These are phyloP conservation scores for Cercospora sp. DNA, from an alignment of 2,329 filamentous ascomycete species.

Conservation along the genomic window DNA sequence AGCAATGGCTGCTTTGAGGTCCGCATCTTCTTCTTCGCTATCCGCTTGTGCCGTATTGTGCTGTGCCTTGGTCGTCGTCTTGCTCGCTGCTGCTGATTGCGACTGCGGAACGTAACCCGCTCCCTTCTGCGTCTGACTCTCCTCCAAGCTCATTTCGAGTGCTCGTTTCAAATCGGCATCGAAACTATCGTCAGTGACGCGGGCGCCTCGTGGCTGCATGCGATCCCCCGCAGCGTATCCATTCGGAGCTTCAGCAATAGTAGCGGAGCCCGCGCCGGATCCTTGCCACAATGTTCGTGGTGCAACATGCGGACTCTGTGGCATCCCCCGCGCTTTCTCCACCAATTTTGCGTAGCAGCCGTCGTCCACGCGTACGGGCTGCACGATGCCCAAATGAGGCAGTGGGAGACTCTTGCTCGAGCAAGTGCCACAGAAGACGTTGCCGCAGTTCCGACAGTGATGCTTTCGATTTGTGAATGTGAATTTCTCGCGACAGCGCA, in stretches of 20 bases:
- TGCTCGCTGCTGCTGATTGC: slow-evolving; percentile 19
- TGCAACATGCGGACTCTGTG: slow-evolving; percentile 32
- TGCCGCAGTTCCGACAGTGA: slow-evolving; percentile 96
- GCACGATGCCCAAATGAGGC: slow-evolving; percentile 87
- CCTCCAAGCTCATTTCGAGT: slow-evolving; percentile 94
- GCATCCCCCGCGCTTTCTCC: slow-evolving; percentile 60
- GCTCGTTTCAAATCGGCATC: slow-evolving; percentile 94
- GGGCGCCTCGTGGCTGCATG: slow-evolving; percentile 88
- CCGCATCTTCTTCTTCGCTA: slow-evolving; percentile 84
- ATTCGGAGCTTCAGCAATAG: neutral
- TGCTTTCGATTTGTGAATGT: slow-evolving; percentile 98
- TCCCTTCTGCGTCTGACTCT: slow-evolving; percentile 72
- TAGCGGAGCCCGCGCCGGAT: slow-evolving; percentile 32
- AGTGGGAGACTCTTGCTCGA: slow-evolving; percentile 85
- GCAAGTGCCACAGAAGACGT: slow-evolving; percentile 94
- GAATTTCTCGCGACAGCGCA: slow-evolving; percentile 93
- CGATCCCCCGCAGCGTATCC: slow-evolving; percentile 33
- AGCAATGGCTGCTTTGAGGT: slow-evolving; percentile 91
- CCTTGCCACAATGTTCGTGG: slow-evolving; percentile 62
- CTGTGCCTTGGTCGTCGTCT: slow-evolving; percentile 30
- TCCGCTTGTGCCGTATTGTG: slow-evolving; percentile 17
- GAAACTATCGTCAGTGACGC: slow-evolving; percentile 71
- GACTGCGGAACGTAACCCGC: slow-evolving; percentile 69
- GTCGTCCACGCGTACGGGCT: slow-evolving; percentile 91
- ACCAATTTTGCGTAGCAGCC: slow-evolving; percentile 90